Conservation (phyloP, 139 green algal genomes). For the Microglena sp. region DNA sequence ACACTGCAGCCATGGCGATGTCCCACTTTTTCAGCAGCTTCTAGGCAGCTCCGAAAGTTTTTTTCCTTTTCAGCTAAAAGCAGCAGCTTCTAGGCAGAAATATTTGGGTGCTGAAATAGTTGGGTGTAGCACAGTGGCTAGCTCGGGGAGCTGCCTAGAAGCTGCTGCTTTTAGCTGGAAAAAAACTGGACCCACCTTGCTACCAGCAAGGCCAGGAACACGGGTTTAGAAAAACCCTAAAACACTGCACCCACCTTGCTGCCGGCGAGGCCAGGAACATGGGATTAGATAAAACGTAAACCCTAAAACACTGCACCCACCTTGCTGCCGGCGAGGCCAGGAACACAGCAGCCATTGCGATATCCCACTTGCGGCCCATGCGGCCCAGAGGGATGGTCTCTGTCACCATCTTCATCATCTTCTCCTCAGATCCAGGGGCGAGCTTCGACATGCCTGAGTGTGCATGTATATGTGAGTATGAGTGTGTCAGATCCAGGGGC, state of each 20-base stretch:
- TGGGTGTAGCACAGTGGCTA: neutral
- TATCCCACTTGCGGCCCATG: slow-evolving; percentile 79
- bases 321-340: slow-evolving; percentile 48
- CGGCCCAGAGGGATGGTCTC: slow-evolving; percentile 55
- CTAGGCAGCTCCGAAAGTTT: too few relatives aligned
- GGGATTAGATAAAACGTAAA: neutral
- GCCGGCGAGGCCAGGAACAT: neutral
- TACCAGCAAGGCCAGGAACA: neutral
- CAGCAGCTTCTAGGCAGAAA: too few relatives aligned
- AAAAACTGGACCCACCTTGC: neutral
- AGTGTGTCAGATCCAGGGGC: slow-evolving; percentile 3
- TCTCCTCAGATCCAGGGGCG: slow-evolving; percentile 32
- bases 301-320: slow-evolving; percentile 2
- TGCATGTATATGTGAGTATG: neutral
- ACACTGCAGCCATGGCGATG: slow-evolving; percentile 80
- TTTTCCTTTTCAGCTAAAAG: too few relatives aligned
- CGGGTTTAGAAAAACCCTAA: too few relatives aligned
- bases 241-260: too few relatives aligned
- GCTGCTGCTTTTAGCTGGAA: neutral
- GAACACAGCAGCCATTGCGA: slow-evolving; percentile 76
- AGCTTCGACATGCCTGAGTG: slow-evolving; percentile 84
- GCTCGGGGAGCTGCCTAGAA: neutral
- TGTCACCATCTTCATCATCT: slow-evolving; percentile 24
- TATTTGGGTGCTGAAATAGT: neutral
- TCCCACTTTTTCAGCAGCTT: too few relatives aligned